A percentile compares a stretch with the other conserved stretches of the same genome.
Conservation (phyloP, 176 grass and related monocot species). For the Typha latifolia region DNA sequence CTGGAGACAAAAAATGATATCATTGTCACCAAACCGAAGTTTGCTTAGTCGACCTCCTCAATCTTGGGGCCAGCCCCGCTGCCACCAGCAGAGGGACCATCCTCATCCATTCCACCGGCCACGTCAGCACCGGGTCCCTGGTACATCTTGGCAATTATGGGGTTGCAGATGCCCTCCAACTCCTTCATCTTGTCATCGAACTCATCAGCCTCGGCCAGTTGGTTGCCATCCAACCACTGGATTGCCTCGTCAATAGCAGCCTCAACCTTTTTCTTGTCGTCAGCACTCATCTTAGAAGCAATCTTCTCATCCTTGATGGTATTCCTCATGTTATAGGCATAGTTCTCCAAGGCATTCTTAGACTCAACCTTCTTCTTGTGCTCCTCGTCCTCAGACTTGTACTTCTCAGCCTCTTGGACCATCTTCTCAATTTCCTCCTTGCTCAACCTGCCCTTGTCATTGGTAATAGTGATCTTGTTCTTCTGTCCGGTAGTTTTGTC, state of each 20-base stretch:
- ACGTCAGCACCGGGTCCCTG: slow-evolving; percentile 33
- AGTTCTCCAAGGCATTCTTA: slow-evolving; percentile 44
- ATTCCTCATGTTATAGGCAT: slow-evolving; percentile 54
- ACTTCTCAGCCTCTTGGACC: slow-evolving; percentile 41
- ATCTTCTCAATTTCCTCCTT: slow-evolving; percentile 59
- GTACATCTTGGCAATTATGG: slow-evolving; percentile 57
- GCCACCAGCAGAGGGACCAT: slow-evolving; percentile 24
- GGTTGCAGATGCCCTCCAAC: slow-evolving; percentile 43
- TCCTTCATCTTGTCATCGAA: slow-evolving; percentile 48
- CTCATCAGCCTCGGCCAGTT: slow-evolving; percentile 30
- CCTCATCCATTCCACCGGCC: slow-evolving; percentile 35
- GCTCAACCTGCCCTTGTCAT: slow-evolving; percentile 46
- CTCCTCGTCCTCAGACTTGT: slow-evolving; percentile 46
- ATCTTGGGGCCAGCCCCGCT: slow-evolving; percentile 43
- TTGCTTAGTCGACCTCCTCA: slow-evolving; percentile 48
- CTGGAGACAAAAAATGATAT: slow-evolving; percentile 14
- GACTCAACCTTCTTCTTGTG: slow-evolving; percentile 49
- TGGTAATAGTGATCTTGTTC: slow-evolving; percentile 51
- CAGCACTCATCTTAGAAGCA: slow-evolving; percentile 21
- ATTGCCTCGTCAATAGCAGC: slow-evolving; percentile 24
- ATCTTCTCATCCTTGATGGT: slow-evolving; percentile 54
- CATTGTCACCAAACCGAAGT: neutral
- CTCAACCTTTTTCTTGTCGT: slow-evolving; percentile 40
- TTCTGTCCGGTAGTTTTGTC: slow-evolving; percentile 53
- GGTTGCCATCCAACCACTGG: slow-evolving; percentile 43